Conservation (phyloP, 179 eudicot species). For the Silene noctiflora region DNA sequence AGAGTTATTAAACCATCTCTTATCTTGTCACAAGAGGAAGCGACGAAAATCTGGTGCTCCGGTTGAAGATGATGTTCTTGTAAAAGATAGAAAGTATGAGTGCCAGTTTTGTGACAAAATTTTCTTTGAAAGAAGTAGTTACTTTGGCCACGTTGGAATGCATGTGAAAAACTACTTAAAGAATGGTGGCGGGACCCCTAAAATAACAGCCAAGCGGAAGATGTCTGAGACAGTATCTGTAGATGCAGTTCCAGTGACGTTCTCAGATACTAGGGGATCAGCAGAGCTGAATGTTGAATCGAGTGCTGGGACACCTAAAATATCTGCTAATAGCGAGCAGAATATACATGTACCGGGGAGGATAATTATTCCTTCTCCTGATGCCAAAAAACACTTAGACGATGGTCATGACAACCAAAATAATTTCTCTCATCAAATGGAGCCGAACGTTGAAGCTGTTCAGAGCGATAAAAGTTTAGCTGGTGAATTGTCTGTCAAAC, state of each 20-base stretch:
- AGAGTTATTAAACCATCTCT: conserved; percentile 59
- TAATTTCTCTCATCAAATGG: conserved; percentile 21
- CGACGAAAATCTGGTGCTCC: conserved; percentile 54
- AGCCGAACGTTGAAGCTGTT: conserved; percentile 21
- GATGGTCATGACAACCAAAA: conserved; percentile 24
- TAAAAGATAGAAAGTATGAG: conserved; percentile 66
- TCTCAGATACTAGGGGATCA: conserved; percentile 26
- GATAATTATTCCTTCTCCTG: conserved; percentile 28
- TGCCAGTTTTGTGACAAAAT: conserved; percentile 75
- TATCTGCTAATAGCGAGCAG: conserved; percentile 15
- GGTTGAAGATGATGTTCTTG: conserved; percentile 53
- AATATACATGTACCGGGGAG: conserved; percentile 23
- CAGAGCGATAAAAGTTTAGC: conserved; percentile 13
- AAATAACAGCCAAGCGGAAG: conserved; percentile 31
- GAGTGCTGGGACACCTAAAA: conserved; percentile 25
- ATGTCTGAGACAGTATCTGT: conserved; percentile 26
- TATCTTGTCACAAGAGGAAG: conserved; percentile 63
- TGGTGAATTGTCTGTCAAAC: conserved; percentile 29
- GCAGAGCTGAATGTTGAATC: conserved; percentile 23
- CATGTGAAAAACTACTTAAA: conserved; percentile 61
- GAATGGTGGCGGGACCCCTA: conserved; percentile 46
- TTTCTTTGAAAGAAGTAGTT: conserved; percentile 58
- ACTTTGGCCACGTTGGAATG: conserved; percentile 77
- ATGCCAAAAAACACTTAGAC: conserved; percentile 23
- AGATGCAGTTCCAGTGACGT: conserved; percentile 30